Evolutionary conservation across 108 stramenopile species (phyloP), one percentile per base, ranked within the genome.

Genomic region (Aurantiochytrium sp.): DNA sequence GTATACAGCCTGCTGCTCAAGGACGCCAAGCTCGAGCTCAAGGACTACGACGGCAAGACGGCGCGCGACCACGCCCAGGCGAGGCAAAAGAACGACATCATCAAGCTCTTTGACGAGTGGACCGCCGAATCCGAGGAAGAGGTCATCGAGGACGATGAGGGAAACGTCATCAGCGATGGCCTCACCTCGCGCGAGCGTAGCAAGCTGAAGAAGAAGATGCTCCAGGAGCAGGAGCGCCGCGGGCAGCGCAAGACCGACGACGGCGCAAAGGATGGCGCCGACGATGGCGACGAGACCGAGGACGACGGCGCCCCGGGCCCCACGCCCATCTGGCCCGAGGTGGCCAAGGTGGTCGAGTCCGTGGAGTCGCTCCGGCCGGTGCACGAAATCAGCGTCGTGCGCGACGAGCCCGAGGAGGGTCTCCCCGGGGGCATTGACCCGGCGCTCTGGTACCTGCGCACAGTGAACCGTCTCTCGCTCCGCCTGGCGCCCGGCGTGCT

Each of bases 131-230:
- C 42, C 30, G 73, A 81, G 39, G 73, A 81, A 2, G 73, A 81
- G 73, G 27, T 81, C 45, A 48, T 81, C 1, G 73, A 81, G 73
- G 73, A 81, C 30, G 73, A 81, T 12, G 42, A 81, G 6, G 73
- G 73, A 37, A 81, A 81, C 32, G 42, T 81, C 17, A 48, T 81
- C 45, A 81, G 45, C 39, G 73, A 81, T 24, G 73, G 73, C 19
- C 45, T 81, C 2, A 81, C 73, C 12, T 37, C 73, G 6, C 39
- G 42, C 39, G 42, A 81, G 73, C 21, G 73, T 5, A 81, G 73
- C 73, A 81, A 81, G 30, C 73, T 81, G 19, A 81, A 81, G 73
- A 81, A 81, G 73, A 81, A 81, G 73, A 41, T 48, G 45, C 39
- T 81, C 0, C 73, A 81, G 45, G 73, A 41, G 45, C 73, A 81